Evolutionary conservation across 2,329 filamentous ascomycete species (phyloP), one percentile per base, ranked within the genome.

Genomic region (Fusarium clavum): DNA sequence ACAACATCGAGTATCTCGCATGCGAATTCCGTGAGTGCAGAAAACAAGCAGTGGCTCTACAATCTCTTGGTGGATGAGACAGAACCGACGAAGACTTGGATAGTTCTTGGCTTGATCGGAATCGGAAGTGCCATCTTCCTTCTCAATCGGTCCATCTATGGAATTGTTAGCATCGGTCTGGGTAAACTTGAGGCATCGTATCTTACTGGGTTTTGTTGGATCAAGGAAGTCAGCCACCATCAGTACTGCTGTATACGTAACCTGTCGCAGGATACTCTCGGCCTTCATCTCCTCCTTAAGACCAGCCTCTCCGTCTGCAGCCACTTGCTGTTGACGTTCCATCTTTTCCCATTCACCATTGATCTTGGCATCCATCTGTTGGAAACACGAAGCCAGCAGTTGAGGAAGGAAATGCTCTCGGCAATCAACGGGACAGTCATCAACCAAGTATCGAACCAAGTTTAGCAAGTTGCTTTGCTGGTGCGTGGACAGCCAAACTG

Each of bases 251-350:
- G 94, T 94, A 79, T 97, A 96, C 0, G 95, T 98, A 52, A 98
- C 86, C 78, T 98, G 94, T 22, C 96, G 90, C 47, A 99, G 83
- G 30, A 99, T 97, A 76, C 95, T 98, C 79, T 99, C 96, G 9
- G 93, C 91, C 81, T 98, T 97, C 96, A 99, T 99, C 82, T 99
- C 96, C 72, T 98, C 94, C 2, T 92, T 93, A 56, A 99, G 83
- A 64, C 77, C 80, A n/a, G 93, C 92, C 58, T 94, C 93, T 22
- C 91, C 90, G 6, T 90, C 90, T 3, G 90, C 87, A 44, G 87
- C 86, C 14, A 89, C 83, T 22, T 82, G 83, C 72, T 92, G 87
- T 68, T 88, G 83, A 68, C 86, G 82, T 76, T 90, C 88, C 61
- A 98, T 89, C 70, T 89, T 88, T 66, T 91, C 88, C 96, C 96